Conservation (phyloP, 495 filamentous ascomycete genomes). For the Pseudomonodictys pantanalensis region DNA sequence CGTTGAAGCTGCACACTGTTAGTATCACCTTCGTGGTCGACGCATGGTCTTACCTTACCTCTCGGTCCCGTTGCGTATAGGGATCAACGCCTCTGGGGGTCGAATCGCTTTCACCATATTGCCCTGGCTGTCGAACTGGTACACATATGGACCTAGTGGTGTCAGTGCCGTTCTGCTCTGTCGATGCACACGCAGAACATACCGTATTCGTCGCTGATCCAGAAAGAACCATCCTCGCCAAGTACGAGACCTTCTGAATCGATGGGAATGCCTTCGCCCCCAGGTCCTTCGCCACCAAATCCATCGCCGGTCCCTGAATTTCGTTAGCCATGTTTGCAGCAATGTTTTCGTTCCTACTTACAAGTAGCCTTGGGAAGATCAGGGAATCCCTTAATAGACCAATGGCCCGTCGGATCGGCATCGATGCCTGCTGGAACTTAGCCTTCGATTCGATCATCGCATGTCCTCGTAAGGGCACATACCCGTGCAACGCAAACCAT, state of each 20-base stretch:
- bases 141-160: slow-evolving; percentile 56
- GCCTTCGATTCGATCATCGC: background rate
- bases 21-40: slow-evolving; percentile 14
- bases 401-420: slow-evolving; percentile 53
- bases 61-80: slow-evolving; percentile 58
- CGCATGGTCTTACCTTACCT: slow-evolving; percentile 37
- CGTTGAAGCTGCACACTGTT: slow-evolving; percentile 48
- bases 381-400: slow-evolving; percentile 60
- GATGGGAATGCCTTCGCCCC: slow-evolving; percentile 60
- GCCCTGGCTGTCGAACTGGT: slow-evolving; percentile 60
- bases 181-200: background rate
- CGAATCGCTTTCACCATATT: slow-evolving; percentile 64
- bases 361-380: slow-evolving; percentile 63
- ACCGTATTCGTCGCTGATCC: slow-evolving; percentile 78
- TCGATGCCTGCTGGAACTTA: slow-evolving; percentile 48
- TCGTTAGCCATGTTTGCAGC: background rate
- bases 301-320: slow-evolving; percentile 61
- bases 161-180: background rate
- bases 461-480: background rate
- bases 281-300: slow-evolving; percentile 61
- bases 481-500: slow-evolving; percentile 67
- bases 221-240: slow-evolving; percentile 62
- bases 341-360: background rate
- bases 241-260: slow-evolving; percentile 74
- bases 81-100: slow-evolving; percentile 66